Conservation (phyloP, 768 basidiomycete species). For the Trametes meyenii region DNA sequence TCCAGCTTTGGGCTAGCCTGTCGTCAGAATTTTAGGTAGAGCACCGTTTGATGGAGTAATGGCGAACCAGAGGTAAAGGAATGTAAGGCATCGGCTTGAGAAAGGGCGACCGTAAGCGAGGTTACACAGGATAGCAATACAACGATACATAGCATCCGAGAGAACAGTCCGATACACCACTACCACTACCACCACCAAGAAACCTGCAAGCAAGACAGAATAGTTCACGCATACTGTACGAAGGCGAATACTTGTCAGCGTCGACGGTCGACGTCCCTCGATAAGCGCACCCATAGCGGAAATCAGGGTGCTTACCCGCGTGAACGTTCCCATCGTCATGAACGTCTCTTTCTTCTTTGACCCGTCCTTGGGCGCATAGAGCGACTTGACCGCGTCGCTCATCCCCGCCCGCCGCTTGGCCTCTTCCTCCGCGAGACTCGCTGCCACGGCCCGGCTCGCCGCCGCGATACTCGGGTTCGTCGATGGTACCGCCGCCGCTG, state of each 20-base stretch:
- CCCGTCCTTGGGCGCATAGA: slow-evolving; percentile 67
- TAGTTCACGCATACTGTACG: slow-evolving; percentile 24
- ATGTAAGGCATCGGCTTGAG: background rate
- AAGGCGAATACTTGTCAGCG: background rate
- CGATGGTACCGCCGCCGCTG: slow-evolving; percentile 40
- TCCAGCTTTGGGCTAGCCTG: too few relatives aligned
- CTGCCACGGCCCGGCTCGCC: slow-evolving; percentile 66
- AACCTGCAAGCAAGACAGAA: background rate
- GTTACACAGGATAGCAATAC: slow-evolving; percentile 14
- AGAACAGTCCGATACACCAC: slow-evolving; percentile 12
- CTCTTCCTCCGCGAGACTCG: slow-evolving; percentile 78
- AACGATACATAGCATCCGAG: slow-evolving; percentile 19
- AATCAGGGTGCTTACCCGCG: slow-evolving; percentile 60
- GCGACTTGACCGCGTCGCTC: slow-evolving; percentile 83
- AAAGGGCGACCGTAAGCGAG: background rate
- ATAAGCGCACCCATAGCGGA: too few relatives aligned
- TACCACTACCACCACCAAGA: too few relatives aligned
- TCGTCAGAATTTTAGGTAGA: background rate
- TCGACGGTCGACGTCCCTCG: background rate
- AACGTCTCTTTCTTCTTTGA: slow-evolving; percentile 78
- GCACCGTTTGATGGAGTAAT: background rate
- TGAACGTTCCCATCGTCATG: slow-evolving; percentile 92
- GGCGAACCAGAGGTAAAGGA: too few relatives aligned
- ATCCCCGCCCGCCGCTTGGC: slow-evolving; percentile 80
- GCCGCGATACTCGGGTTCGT: slow-evolving; percentile 57